Conservation (phyloP, 768 basidiomycete genomes). For the Cystobasidium tubakii region DNA sequence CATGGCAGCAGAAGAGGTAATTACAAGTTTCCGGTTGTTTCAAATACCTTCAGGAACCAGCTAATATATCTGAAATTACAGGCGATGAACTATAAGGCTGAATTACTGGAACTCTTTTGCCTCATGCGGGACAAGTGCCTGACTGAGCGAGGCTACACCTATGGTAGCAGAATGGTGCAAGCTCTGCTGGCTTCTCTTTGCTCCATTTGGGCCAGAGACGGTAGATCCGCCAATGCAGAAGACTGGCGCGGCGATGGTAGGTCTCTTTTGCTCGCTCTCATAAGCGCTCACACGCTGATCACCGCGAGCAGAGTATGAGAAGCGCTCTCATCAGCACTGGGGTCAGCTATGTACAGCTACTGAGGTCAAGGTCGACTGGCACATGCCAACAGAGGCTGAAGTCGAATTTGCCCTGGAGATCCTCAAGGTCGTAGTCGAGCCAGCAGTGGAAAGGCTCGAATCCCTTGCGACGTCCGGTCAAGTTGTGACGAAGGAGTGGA, state of each 20-base stretch:
- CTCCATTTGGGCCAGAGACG: constrained; percentile 73
- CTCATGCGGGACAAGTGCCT: constrained; percentile 65
- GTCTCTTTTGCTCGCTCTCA: constrained; percentile 34
- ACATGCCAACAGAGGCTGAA: constrained; percentile 65
- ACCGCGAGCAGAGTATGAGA: constrained; percentile 59
- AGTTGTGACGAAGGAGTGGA: constrained; percentile 64
- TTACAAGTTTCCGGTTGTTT: background rate
- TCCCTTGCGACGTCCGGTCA: constrained; percentile 55
- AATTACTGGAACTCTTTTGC: constrained; percentile 60
- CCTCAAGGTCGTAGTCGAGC: constrained; percentile 63
- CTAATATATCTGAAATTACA: constrained; percentile 46
- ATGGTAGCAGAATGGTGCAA: constrained; percentile 69
- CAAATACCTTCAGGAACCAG: too few relatives aligned
- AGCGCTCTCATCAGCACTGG: constrained; percentile 72
- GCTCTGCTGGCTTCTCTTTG: constrained; percentile 68
- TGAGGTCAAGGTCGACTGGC: constrained; percentile 76
- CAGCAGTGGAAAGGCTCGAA: constrained; percentile 61
- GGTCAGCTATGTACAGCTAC: constrained; percentile 67
- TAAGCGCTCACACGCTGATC: constrained; percentile 54
- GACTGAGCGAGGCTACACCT: constrained; percentile 75
- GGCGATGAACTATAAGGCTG: constrained; percentile 62
- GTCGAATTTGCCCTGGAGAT: constrained; percentile 68
- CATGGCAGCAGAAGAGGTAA: constrained; percentile 49
- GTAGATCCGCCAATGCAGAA: constrained; percentile 69
- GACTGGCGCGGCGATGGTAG: constrained; percentile 69